Base-by-base conservation (phyloP, 345 rosid species). In the Populus pruinosa region DNA sequence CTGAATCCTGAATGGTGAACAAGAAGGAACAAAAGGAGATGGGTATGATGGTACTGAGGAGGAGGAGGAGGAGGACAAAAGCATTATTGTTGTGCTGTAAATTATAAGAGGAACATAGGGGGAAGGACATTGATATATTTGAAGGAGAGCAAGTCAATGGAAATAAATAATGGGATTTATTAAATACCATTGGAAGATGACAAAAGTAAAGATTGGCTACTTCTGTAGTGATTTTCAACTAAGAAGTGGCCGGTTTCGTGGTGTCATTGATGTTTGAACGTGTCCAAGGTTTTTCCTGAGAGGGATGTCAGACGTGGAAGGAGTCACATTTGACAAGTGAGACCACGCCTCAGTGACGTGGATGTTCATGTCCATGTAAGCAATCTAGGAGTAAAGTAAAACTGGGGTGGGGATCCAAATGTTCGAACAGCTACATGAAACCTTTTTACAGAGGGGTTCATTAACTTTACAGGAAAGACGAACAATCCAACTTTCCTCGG, bases 261-360 rank as follows among this genome's bases (percentile, higher is more conserved):
- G 27, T 69, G 72, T 61, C 38, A 71, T 9, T 29, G 13, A 76
- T 75, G 87, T 82, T 87, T 87, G 90, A 85, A 85, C 77, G 29
- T 78, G 84, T 87, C 86, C 41, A 70, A 59, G 77, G 10, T 27
- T 33, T 39, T n/a, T 31, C 1, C 18, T 13, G 36, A 5, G 17
- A 14, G 11, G 9, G 5, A 14, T 38, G 47, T n/a, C 18, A 5
- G 31, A n/a, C 6, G 71, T 18, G 76, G 82, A 81, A 79, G 64
- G 38, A 69, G 85, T 75, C 82, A 29, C 82, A 29, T 67, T 43
- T 25, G 67, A 73, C 81, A 79, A 47, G 77, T 69, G 68, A 76
- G 76, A 59, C 4, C 35, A 63, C 53, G 56, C 23, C 65, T 11
- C 27, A 79, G 23, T 76, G 80, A 74, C 43, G 41, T 71, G 20